Conservation (phyloP, 768 basidiomycete genomes). For the Pleurotus tuber-regium region DNA sequence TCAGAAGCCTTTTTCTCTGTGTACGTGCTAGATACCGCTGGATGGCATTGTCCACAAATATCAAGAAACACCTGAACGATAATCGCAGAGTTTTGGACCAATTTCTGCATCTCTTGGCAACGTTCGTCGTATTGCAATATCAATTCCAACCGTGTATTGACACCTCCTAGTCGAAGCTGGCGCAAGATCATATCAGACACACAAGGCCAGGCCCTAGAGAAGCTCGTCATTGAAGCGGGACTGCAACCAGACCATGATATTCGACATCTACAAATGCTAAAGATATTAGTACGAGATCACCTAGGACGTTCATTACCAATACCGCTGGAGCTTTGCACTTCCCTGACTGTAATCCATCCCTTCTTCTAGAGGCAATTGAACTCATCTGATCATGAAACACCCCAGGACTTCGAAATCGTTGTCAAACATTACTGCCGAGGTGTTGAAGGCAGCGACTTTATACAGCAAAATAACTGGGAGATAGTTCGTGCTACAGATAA, state of each 20-base stretch:
- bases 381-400: too few species aligned
- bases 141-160: neutral
- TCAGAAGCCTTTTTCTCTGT: neutral
- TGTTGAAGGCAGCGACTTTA: too few species aligned
- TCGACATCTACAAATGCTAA: neutral
- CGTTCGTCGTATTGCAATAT: neutral
- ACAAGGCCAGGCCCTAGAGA: neutral
- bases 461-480: conserved; percentile 1
- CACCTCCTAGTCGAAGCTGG: neutral
- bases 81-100: neutral
- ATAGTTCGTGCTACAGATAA: neutral
- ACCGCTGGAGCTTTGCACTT: neutral
- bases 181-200: neutral
- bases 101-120: neutral
- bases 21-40: neutral
- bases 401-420: too few species aligned
- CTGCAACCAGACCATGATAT: neutral
- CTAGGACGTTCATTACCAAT: neutral
- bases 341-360: neutral
- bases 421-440: too few species aligned
- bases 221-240: neutral
- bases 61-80: neutral
- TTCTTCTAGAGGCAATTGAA: neutral
- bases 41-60: neutral
- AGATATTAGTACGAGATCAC: neutral